Percentiles rank a stretch among this genome's conserved stretches.
These are phyloP conservation scores for Fusarium setosum DNA, from an alignment of 2,329 filamentous ascomycete genomes.

Conservation along the genomic window DNA sequence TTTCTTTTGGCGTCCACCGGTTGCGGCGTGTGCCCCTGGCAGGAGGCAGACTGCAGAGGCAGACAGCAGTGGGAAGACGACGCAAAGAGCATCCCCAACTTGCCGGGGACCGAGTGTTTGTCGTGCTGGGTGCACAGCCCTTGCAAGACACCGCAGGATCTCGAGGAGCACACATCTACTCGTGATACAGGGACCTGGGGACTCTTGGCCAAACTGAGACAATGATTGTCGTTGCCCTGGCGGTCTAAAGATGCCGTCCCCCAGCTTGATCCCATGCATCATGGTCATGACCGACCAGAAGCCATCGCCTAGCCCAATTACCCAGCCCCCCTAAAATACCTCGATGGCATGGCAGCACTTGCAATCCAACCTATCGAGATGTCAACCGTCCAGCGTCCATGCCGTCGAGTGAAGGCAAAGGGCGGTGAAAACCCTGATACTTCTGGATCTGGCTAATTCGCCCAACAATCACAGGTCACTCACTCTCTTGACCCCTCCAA, in stretches of 20 bases:
- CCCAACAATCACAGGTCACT: conserved; percentile 37
- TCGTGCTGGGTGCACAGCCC: not conserved
- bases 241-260: conserved; percentile 1
- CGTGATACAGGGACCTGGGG: not conserved
- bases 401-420: conserved; percentile 36
- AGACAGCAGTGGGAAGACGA: conserved; percentile 10
- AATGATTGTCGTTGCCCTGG: conserved; percentile 7
- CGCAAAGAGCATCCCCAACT: conserved; percentile 13
- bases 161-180: conserved; percentile 17
- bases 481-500: conserved; percentile 31
- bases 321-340: conserved; percentile 15
- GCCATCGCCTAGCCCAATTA: conserved; percentile 6
- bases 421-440: conserved; percentile 43
- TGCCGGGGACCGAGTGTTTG: conserved; percentile 3
- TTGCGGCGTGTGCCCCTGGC: conserved; percentile 35
- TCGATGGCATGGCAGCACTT: conserved; percentile 18
- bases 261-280: conserved; percentile 13
- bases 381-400: conserved; percentile 28
- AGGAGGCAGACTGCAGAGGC: conserved; percentile 24
- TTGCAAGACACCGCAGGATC: conserved; percentile 3
- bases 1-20: conserved; percentile 22
- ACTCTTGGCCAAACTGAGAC: not conserved
- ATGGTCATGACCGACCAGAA: conserved; percentile 23
- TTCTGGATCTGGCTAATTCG: conserved; percentile 28
- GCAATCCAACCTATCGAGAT: conserved; percentile 21